These are phyloP conservation scores for Metschnikowia noctiluminum DNA, from an alignment of 805 yeast species.

Conservation along the genomic window DNA sequence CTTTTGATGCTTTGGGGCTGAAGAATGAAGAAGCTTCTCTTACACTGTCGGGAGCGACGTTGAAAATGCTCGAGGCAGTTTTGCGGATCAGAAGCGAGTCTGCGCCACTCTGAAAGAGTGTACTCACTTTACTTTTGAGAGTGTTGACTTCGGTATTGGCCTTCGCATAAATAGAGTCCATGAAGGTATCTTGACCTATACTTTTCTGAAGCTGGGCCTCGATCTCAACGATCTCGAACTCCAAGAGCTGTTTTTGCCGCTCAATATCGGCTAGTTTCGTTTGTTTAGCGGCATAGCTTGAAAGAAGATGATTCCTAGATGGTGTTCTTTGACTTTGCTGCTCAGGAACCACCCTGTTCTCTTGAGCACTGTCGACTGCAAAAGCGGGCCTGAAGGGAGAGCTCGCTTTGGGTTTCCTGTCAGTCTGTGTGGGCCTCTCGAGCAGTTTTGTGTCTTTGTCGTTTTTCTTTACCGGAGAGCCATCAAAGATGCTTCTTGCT, in stretches of 20 bases:
- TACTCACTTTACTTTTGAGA: conserved; percentile 12
- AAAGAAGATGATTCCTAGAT: conserved; percentile 15
- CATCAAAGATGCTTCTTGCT: conserved; percentile 7
- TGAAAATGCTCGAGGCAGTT: conserved; percentile 4
- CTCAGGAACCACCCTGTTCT: neutral
- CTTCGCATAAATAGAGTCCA: conserved; percentile 11
- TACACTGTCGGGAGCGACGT: neutral
- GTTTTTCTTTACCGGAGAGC: neutral
- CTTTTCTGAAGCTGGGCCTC: conserved; percentile 14
- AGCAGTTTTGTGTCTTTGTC: neutral
- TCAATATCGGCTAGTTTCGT: conserved; percentile 49
- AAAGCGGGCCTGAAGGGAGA: conserved; percentile 5
- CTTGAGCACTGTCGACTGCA: conserved; percentile 4
- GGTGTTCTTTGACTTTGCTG: too few species aligned
- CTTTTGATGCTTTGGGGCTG: neutral
- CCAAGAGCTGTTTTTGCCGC: conserved; percentile 31
- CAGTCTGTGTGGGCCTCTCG: neutral
- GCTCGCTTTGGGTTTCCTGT: neutral
- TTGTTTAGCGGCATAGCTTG: conserved; percentile 47
- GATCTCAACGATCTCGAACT: conserved; percentile 34
- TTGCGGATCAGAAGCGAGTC: conserved; percentile 1
- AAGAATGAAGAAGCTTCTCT: conserved; percentile 1
- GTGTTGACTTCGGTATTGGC: conserved; percentile 4
- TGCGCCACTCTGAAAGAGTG: conserved; percentile 10
- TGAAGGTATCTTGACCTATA: conserved; percentile 14